Evolutionary conservation across 2,329 filamentous ascomycete species (phyloP).

Genomic region (Cryphonectria japonica): DNA sequence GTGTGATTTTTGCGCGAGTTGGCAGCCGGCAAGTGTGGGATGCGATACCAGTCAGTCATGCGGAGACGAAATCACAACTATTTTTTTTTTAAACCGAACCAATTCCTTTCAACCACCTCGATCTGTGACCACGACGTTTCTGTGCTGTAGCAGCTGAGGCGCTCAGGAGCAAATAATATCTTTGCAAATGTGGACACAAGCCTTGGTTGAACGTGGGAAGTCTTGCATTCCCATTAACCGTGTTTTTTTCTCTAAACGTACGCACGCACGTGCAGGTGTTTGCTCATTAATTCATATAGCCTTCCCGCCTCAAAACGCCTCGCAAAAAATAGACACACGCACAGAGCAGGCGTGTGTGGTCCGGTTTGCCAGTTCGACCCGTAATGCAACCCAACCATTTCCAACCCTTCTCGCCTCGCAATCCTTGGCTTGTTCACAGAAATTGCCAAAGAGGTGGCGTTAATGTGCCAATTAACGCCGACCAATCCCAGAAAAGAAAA

Average conservation of each 20-base stretch:
- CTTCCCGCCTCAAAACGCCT: neutral
- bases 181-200: neutral
- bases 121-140: neutral
- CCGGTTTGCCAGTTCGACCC: neutral
- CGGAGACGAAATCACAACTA: conserved; percentile 9
- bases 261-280: neutral
- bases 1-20: neutral
- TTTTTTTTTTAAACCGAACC: neutral
- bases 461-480: neutral
- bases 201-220: neutral
- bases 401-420: neutral
- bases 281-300: neutral
- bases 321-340: neutral
- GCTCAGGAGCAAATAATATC: neutral
- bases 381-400: neutral
- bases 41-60: conserved; percentile 15
- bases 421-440: neutral
- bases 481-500: neutral
- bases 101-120: neutral
- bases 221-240: neutral
- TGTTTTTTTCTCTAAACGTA: neutral
- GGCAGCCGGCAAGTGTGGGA: neutral
- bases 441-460: neutral
- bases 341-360: neutral
- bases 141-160: neutral